Evolutionary conservation across 805 yeast genomes (phyloP).

Genomic region (Kluyveromyces dobzhanskii): DNA sequence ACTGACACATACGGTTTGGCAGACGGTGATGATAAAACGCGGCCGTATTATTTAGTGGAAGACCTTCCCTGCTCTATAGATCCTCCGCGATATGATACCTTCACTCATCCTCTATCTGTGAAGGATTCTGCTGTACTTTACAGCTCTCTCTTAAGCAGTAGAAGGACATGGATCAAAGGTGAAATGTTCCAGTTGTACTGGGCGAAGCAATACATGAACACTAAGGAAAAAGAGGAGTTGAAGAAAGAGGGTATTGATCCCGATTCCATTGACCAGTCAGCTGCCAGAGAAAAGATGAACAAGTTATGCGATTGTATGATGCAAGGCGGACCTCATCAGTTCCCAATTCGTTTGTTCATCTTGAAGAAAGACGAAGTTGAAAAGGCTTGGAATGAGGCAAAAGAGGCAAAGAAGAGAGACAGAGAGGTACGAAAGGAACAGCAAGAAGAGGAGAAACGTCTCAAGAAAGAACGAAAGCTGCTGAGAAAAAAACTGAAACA

Average conservation of each 20-base stretch:
- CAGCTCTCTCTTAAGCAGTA: conserved; percentile 62
- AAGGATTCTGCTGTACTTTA: conserved; percentile 68
- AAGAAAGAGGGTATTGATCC: conserved; percentile 10
- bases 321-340: conserved; percentile 74
- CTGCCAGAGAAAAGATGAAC: conserved; percentile 78
- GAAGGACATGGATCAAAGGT: conserved; percentile 58
- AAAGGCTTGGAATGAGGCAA: conserved; percentile 36
- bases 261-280: conserved; percentile 10
- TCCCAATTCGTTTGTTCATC: conserved; percentile 71
- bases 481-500: conserved; percentile 10
- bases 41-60: conserved; percentile 57
- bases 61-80: conserved; percentile 60
- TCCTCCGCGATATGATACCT: conserved; percentile 44
- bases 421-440: conserved; percentile 30
- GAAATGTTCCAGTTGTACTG: conserved; percentile 72
- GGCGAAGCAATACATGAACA: conserved; percentile 50
- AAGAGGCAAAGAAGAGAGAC: conserved; percentile 29
- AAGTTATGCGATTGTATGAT: conserved; percentile 72
- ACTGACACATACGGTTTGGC: conserved; percentile 14
- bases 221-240: conserved; percentile 22
- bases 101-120: conserved; percentile 59
- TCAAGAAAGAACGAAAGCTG: conserved; percentile 17
- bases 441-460: conserved; percentile 27
- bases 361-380: conserved; percentile 72
- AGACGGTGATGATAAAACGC: conserved; percentile 7